A percentile compares a stretch with the other conserved stretches of the same genome.
Evolutionary conservation across 148 eudicot genomes (phyloP).

Genomic region (Amaranthus hypochondriacus): DNA sequence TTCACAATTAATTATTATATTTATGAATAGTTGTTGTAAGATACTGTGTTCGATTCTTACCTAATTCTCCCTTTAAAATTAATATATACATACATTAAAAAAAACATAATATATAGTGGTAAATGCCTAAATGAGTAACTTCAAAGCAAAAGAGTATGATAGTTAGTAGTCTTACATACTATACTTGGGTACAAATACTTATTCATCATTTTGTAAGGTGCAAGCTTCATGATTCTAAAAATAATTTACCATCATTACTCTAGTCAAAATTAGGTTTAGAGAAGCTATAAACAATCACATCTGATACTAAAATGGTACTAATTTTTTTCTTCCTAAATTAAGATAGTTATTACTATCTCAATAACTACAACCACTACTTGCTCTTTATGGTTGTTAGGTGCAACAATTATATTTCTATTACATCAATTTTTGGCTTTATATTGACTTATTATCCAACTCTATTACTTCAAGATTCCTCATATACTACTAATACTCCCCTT

Average conservation of each 20-base stretch:
- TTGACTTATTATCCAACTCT: background rate
- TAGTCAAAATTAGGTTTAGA: conserved; percentile 20
- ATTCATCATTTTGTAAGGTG: background rate
- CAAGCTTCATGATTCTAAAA: conserved; percentile 1
- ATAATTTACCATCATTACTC: background rate
- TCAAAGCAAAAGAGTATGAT: conserved; percentile 14
- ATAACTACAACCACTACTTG: conserved; percentile 2
- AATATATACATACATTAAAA: no score
- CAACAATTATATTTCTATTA: conserved; percentile 1
- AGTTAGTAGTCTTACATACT: background rate
- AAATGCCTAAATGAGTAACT: background rate
- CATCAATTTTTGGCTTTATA: conserved; percentile 1
- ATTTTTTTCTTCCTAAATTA: background rate
- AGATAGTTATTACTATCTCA: background rate
- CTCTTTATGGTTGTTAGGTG: conserved; percentile 23
- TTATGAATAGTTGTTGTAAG: no score
- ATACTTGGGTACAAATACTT: background rate
- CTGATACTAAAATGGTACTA: no score
- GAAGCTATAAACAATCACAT: conserved; percentile 10
- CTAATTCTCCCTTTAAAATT: no score
- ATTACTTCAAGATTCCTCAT: background rate
- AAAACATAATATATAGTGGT: no score
- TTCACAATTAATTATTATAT: no score
- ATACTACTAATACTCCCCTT: background rate
- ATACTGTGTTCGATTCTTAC: no score